phyloP scores from a whole-genome alignment of 2,329 filamentous ascomycete genomes.

The Truncatella angustata region DNA sequence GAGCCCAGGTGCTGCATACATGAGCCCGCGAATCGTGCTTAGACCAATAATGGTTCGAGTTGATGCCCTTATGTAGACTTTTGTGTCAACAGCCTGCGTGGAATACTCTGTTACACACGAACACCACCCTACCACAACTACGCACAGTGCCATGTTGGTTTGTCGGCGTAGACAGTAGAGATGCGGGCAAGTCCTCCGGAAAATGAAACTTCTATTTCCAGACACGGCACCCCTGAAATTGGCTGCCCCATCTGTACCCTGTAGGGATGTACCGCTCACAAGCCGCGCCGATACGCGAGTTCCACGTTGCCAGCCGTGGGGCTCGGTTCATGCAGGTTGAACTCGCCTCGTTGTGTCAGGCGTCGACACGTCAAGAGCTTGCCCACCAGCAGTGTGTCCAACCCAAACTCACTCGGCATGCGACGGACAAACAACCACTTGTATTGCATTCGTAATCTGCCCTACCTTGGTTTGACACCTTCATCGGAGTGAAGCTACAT shows the following conservation, averaged over 20 bases:
- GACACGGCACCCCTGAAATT: not conserved
- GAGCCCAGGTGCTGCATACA: no score
- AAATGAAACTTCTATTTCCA: not conserved
- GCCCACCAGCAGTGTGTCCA: not conserved
- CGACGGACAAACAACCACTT: not conserved
- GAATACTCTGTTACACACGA: no score
- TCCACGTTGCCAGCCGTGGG: not conserved
- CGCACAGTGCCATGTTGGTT: not conserved
- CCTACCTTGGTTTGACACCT: not conserved
- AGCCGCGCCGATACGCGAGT: conserved; percentile 7
- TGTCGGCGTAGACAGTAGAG: not conserved
- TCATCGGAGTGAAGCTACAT: not conserved
- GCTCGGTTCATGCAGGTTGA: conserved; percentile 2
- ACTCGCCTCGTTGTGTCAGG: conserved; percentile 4
- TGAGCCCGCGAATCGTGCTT: no score
- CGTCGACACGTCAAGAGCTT: conserved; percentile 1
- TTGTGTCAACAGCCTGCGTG: no score
- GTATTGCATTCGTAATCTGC: not conserved
- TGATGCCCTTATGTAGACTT: no score
- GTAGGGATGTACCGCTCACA: not conserved
- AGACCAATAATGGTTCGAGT: no score
- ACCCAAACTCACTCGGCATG: not conserved
- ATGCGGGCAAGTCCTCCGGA: not conserved
- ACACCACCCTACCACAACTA: no score
- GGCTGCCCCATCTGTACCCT: not conserved